A percentile compares a stretch with the other conserved stretches of the same genome.
phyloP scores from a whole-genome alignment of 2,329 filamentous ascomycete species.

The Fusarium sambucinum region DNA sequence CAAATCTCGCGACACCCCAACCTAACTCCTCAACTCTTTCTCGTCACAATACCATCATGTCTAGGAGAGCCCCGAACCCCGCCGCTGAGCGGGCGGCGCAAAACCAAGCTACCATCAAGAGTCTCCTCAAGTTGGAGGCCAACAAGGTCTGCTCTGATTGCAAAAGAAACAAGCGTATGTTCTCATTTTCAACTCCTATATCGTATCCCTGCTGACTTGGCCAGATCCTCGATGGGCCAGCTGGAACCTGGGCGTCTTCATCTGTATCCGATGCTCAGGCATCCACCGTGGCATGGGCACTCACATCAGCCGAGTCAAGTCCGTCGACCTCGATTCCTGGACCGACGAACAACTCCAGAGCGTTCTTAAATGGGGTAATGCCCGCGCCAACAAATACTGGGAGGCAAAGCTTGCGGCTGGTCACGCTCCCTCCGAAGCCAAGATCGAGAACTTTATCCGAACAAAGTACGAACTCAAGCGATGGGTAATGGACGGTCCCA shows the following conservation, averaged over 20 bases:
- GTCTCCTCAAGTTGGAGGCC: constrained; percentile 89
- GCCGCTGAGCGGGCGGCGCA: constrained; percentile 89
- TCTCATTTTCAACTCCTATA: not conserved
- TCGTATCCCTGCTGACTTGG: constrained; percentile 18
- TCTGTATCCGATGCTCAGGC: constrained; percentile 98
- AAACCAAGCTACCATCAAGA: constrained; percentile 95
- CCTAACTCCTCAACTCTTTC: not conserved
- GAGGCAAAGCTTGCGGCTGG: constrained; percentile 92
- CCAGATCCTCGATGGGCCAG: constrained; percentile 97
- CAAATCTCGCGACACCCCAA: constrained; percentile 4
- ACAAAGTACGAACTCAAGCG: constrained; percentile 99
- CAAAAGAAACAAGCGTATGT: constrained; percentile 96
- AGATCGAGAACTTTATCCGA: constrained; percentile 99
- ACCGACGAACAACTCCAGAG: constrained; percentile 97
- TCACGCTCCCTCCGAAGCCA: constrained; percentile 93
- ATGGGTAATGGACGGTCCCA: constrained; percentile 98
- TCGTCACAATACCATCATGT: constrained; percentile 67
- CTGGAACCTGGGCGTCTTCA: constrained; percentile 97
- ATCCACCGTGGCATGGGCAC: constrained; percentile 99
- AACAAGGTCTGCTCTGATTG: constrained; percentile 99
- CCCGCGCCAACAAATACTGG: constrained; percentile 98
- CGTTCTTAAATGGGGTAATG: constrained; percentile 94
- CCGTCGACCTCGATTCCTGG: constrained; percentile 97
- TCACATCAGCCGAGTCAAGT: constrained; percentile 98
- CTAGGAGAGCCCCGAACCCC: constrained; percentile 80